These are phyloP conservation scores for Ceratocystis diversiconidia DNA, from an alignment of 2,329 filamentous ascomycete genomes.

Conservation along the genomic window DNA sequence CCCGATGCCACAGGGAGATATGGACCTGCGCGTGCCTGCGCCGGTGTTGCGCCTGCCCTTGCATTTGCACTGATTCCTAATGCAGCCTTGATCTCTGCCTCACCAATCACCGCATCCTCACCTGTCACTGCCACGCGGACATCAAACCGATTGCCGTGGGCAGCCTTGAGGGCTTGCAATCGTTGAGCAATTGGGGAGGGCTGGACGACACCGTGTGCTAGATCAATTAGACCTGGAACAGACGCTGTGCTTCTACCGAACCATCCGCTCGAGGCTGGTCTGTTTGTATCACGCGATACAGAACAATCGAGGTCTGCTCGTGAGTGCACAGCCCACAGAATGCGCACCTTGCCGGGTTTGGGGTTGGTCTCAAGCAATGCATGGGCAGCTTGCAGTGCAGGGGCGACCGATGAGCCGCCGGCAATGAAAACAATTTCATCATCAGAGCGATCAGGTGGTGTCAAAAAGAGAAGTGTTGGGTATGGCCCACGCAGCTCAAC, in stretches of 20 bases:
- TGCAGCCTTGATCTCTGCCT: constrained; percentile 32
- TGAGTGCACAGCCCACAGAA: constrained; percentile 69
- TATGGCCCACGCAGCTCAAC: constrained; percentile 71
- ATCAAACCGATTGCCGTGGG: constrained; percentile 40
- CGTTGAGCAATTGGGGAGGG: constrained; percentile 43
- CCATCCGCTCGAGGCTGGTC: not conserved
- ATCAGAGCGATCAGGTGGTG: constrained; percentile 23
- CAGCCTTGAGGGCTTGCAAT: constrained; percentile 46
- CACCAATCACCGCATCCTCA: constrained; percentile 53
- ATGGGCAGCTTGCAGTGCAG: constrained; percentile 67
- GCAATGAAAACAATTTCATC: constrained; percentile 64
- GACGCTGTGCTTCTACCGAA: constrained; percentile 19
- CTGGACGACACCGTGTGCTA: constrained; percentile 21
- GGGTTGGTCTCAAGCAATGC: constrained; percentile 35
- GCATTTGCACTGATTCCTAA: constrained; percentile 23
- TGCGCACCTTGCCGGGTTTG: constrained; percentile 36
- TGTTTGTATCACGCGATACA: not conserved
- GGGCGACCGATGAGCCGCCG: constrained; percentile 83
- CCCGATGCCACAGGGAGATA: constrained; percentile 22
- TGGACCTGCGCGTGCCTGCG: constrained; percentile 21
- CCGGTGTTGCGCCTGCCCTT: constrained; percentile 20
- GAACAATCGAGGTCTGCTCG: constrained; percentile 35
- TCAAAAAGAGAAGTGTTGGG: constrained; percentile 44
- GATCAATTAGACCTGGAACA: constrained; percentile 14
- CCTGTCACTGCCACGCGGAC: constrained; percentile 74